These are phyloP conservation scores for Nicotiana tomentosiformis DNA, from an alignment of 257 asterid species.

Conservation along the genomic window DNA sequence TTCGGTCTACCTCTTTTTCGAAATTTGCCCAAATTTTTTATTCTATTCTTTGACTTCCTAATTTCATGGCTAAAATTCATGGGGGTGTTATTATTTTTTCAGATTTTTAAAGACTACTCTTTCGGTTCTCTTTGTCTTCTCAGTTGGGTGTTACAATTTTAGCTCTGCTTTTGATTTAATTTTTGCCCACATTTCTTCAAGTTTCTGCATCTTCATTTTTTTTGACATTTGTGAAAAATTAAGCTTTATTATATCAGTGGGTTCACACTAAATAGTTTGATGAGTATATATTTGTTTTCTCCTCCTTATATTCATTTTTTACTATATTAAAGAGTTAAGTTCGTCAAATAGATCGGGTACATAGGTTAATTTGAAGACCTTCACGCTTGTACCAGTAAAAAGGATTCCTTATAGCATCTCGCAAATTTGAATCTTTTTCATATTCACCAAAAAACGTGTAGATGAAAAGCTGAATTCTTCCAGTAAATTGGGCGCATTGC, in stretches of 20 bases:
- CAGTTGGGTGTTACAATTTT: neutral
- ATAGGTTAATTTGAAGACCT: neutral
- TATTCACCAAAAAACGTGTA: neutral
- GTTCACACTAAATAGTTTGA: neutral
- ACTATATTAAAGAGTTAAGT: too few relatives aligned
- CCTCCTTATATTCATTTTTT: too few relatives aligned
- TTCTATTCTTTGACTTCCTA: neutral
- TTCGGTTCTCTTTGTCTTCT: neutral
- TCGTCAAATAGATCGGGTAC: neutral
- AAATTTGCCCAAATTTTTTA: neutral
- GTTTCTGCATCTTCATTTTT: neutral
- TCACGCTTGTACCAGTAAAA: neutral
- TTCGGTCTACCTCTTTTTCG: neutral
- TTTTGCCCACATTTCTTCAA: neutral
- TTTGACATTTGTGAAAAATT: neutral
- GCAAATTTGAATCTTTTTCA: neutral
- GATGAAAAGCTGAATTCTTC: too few relatives aligned
- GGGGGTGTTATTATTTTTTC: too few relatives aligned
- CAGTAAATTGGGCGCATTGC: too few relatives aligned
- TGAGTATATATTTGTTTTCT: neutral
- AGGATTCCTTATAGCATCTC: neutral
- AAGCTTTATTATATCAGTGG: neutral
- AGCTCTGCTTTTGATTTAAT: too few relatives aligned
- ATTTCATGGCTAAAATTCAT: neutral
- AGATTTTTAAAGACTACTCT: neutral